Evolutionary conservation across 176 grass and related monocot species (phyloP).

Genomic region (Oryza nivara): DNA sequence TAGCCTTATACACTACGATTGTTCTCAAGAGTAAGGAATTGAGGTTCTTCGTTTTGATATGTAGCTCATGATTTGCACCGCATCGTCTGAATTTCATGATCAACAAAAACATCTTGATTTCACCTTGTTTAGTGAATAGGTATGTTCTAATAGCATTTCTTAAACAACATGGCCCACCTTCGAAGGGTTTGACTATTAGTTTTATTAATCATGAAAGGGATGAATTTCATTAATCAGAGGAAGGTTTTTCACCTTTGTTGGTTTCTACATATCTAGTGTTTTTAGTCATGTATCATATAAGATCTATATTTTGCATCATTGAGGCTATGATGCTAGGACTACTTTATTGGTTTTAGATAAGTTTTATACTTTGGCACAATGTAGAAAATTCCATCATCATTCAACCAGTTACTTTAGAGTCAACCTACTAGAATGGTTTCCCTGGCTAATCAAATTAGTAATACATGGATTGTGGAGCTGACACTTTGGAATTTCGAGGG

Average conservation of each 20-base stretch:
- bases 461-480: constrained; percentile 53
- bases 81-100: not conserved
- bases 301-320: not conserved
- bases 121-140: not conserved
- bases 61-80: not conserved
- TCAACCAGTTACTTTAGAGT: constrained; percentile 49
- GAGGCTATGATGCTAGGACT: not conserved
- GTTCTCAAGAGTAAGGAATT: not conserved
- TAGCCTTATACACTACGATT: not conserved
- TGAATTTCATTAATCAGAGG: too few relatives aligned
- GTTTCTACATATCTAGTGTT: not conserved
- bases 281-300: not conserved
- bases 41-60: not conserved
- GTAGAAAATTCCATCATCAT: constrained; percentile 69
- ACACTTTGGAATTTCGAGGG: constrained; percentile 37
- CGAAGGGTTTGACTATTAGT: too few relatives aligned
- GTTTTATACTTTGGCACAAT: not conserved
- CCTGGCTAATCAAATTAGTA: constrained; percentile 59
- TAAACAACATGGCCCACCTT: too few relatives aligned
- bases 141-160: not conserved
- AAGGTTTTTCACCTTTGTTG: not conserved
- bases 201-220: too few relatives aligned
- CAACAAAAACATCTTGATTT: not conserved
- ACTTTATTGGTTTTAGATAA: not conserved
- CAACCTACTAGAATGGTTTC: constrained; percentile 46